Base-by-base conservation (phyloP, 1,284 basidiomycete genomes). In the Heterobasidion parviporum region DNA sequence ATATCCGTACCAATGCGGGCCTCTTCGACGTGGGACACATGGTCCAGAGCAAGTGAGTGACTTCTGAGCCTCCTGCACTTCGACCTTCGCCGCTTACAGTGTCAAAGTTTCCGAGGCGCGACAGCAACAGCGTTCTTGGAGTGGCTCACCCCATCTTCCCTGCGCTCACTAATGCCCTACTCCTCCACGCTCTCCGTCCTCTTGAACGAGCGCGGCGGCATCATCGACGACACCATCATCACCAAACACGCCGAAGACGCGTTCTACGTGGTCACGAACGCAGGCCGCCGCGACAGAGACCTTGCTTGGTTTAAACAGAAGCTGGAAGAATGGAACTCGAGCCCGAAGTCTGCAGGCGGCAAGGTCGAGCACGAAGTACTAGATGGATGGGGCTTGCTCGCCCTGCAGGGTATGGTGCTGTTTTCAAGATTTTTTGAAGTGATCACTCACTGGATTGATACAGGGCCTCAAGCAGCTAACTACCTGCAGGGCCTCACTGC, bases 21-120 rank as follows among this genome's bases (percentile, higher is more conserved):
- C 77, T 99, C 33, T 99, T 99, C 69, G 96, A 99, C 68, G 97
- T 99, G 38, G 92, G 93, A 35, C 96, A 99, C 73, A 99, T 99
- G 96, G 89, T 92, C 41, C 92, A 94, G 71, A 86, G 88, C 56
- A 87, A 82, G 88, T 89, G 63, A 26, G 57, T 33, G 6, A 33
- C 44, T 35, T 14, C 43, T 14, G 20, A 20, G 56, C 63, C 54
- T 55, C 52, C 50, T 45, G 20, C 50, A 3, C 8, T 32, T 36
- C 8, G 14, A 9, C 15, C 5, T 10, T 12, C 46, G 12, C 18
- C 26, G 8, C 46, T 45, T 58, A 33, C 36, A 50, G 43, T 15
- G 9, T 54, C 6, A 58, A 87, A 26, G 84, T 61, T 92, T 94
- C 74, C 83, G 81, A 41, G 92, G 92, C 3, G 74, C 81, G 34